These are phyloP conservation scores for Xylaria acuta DNA, from an alignment of 495 filamentous ascomycete species.

Conservation along the genomic window DNA sequence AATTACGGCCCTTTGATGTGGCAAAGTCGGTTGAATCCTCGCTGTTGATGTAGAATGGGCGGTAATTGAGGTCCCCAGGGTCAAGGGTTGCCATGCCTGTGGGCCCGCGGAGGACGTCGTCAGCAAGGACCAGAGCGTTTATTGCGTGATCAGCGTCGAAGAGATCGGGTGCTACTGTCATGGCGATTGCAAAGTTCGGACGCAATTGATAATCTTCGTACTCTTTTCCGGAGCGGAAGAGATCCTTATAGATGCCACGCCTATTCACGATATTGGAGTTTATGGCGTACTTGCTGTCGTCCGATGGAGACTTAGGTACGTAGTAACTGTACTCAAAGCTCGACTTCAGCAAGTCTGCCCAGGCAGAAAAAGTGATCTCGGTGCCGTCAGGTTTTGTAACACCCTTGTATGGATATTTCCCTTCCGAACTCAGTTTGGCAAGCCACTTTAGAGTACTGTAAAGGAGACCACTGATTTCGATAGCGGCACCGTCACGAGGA, in stretches of 20 bases:
- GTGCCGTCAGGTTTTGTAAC: conserved; percentile 67
- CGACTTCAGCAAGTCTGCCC: conserved; percentile 79
- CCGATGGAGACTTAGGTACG: conserved; percentile 68
- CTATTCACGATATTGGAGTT: conserved; percentile 81
- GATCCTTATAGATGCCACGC: conserved; percentile 96
- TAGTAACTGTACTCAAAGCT: conserved; percentile 94
- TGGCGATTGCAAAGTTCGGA: conserved; percentile 92
- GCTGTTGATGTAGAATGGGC: conserved; percentile 90
- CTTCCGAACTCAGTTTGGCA: conserved; percentile 64
- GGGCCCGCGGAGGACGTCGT: conserved; percentile 80
- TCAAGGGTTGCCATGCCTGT: conserved; percentile 96
- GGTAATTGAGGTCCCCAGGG: conserved; percentile 88
- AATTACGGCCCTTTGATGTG: conserved; percentile 92
- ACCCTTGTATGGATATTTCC: conserved; percentile 71
- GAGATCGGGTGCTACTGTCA: conserved; percentile 89
- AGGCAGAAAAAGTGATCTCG: conserved; percentile 74
- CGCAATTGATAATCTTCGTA: conserved; percentile 98
- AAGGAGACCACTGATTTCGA: conserved; percentile 91
- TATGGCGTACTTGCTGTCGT: conserved; percentile 79
- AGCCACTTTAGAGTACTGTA: conserved; percentile 91
- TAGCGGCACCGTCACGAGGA: conserved; percentile 90
- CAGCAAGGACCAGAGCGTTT: conserved; percentile 76
- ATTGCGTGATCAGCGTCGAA: conserved; percentile 82
- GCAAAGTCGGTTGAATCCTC: conserved; percentile 90
- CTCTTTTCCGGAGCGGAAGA: conserved; percentile 89